Conservation (phyloP, 1,139 yeast species). For the Hyphopichia khmerensis region DNA sequence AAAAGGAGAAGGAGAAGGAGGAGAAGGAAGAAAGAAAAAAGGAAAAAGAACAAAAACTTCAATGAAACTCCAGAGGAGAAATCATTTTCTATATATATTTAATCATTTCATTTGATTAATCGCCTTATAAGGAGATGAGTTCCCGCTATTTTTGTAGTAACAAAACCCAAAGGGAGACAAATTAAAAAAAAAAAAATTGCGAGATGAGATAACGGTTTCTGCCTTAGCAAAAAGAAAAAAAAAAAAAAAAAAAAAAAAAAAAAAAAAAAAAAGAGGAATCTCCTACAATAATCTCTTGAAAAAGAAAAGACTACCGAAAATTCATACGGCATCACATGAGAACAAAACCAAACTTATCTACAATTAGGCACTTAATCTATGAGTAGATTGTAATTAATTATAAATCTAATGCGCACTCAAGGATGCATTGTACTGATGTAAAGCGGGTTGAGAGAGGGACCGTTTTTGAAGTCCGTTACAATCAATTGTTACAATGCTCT, state of each 20-base stretch:
- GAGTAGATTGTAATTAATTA: too few species aligned
- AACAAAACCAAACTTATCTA: neutral
- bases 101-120: neutral
- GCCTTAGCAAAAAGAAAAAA: neutral
- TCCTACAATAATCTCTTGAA: neutral
- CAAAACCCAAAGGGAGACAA: too few species aligned
- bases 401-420: too few species aligned
- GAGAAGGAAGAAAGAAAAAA: conserved; percentile 2
- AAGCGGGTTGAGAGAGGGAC: too few species aligned
- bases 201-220: neutral
- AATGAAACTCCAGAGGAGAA: neutral
- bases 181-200: neutral
- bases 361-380: too few species aligned
- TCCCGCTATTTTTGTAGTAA: neutral
- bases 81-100: neutral
- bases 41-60: neutral
- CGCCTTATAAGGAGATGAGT: neutral
- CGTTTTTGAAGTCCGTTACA: too few species aligned
- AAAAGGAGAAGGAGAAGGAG: conserved; percentile 1
- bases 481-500: neutral
- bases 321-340: neutral
- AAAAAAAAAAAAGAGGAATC: too few species aligned
- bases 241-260: too few species aligned
- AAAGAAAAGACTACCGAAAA: neutral
- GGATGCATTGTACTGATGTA: too few species aligned